Evolutionary conservation across 2,329 filamentous ascomycete species (phyloP), one percentile per base, ranked within the genome.

Genomic region (Gaeumannomyces tritici): DNA sequence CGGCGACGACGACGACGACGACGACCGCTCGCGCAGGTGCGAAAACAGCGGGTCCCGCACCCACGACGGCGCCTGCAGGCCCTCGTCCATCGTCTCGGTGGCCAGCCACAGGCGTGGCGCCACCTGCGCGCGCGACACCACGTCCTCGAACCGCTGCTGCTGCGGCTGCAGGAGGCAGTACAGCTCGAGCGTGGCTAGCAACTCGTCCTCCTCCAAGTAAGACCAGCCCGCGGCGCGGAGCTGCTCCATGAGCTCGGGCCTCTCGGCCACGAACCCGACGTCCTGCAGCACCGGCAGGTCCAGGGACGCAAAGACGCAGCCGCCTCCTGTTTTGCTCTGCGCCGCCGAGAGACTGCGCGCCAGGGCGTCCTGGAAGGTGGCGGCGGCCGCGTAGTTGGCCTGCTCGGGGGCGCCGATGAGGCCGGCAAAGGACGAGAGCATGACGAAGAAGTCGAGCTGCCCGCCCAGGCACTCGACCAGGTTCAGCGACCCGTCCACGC

Each of bases 381-480:
- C 72, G 24, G 69, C 76, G 7, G 75, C 74, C 2, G 72, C 70
- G 64, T 79, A 79, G 63, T 78, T 77, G 54, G 70, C 67, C 64
- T 78, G 76, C 6, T 69, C 68, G 15, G 66, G 62, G 35, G 69
- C 71, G 26, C 77, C 77, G 29, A 74, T 66, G 15, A 77, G 67
- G 1, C 73, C 73, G 9, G 70, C 67, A 0, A 73, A 66, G 1
- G 77, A 79, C 0, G 75, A 77, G 1, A 78, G 67, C 65, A 75
- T 71, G 59, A 77, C 65, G 63, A 78, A 79, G 67, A 79, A 79
- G 60, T 76, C 74, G 4, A 69, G 62, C 15, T 60, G 57, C 24
- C 60, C 62, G 12, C 42, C 6, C 8, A 65, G 63, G 1, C 51
- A 55, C 13, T 57, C 57, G 54, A 67, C 59, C 27, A 77, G 66